Base-by-base conservation (phyloP, 75 land plant species). In the Cryptomeria japonica region DNA sequence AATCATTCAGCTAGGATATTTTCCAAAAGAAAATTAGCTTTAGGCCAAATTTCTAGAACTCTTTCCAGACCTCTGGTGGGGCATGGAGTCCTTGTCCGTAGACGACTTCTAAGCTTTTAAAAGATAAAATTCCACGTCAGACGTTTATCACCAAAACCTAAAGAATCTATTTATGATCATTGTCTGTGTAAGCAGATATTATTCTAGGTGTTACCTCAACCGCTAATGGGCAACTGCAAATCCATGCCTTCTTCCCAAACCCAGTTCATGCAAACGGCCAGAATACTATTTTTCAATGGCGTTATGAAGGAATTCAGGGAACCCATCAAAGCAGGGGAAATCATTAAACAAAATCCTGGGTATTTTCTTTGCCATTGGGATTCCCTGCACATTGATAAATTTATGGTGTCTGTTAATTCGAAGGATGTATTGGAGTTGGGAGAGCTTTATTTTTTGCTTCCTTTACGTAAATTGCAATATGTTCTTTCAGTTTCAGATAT, bases 301-400 rank as follows among this genome's bases (percentile, higher is more conserved):
- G 19, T 44, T 68, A 28, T 91, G 42, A 80, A 44, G 73, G 92
- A 91, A 90, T 89, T 78, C 83, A 41, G 36, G 58, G 25, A 19
- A 44, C 84, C 80, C 41, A 85, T 85, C 22, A 64, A 2, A 61
- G 90, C 90, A 12, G 22, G 58, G 10, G 37, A 73, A 8, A 84
- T 91, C 51, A 42, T 70, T 51, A 19, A 80, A 22, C 44, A 75
- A 86, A 85, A 89, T 41, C 91, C 87, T 12, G 34, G 47, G 72
- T 37, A 46, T 80, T 89, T 89, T 84, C 70, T 91, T 38, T 89
- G 91, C 86, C 38, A 58, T 86, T 80, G 87, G 42, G 89, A 89
- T 73, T 88, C 84, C 36, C 73, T 91, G 86, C 25, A 13, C 44
- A 56, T 91, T 12, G 89, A 37, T 9, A 47, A 49, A 5, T 56